These are phyloP conservation scores for Cutaneotrichosporon dermatis DNA, from an alignment of 1,284 basidiomycete species.

Conservation along the genomic window DNA sequence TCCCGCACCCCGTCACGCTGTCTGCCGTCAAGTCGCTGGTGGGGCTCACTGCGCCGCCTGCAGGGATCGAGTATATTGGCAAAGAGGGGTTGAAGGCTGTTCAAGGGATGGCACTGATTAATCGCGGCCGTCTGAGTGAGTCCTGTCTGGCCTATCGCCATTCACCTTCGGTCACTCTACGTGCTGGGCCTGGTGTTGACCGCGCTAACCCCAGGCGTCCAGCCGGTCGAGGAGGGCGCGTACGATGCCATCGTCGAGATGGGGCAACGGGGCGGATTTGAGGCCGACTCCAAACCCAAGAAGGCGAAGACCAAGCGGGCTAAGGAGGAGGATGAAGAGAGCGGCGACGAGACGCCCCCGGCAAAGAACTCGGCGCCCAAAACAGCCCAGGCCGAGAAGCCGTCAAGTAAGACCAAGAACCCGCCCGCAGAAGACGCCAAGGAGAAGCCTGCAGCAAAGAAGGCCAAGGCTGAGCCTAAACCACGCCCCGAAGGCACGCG, in stretches of 20 bases:
- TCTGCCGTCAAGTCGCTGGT: slow-evolving; percentile 67
- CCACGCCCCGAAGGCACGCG: slow-evolving; percentile 6
- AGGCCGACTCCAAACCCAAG: neutral
- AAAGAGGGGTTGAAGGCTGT: slow-evolving; percentile 56
- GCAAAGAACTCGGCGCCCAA: neutral
- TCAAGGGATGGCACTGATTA: slow-evolving; percentile 72
- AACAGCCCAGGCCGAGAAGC: neutral
- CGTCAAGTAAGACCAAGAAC: too few species aligned
- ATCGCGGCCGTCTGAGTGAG: slow-evolving; percentile 71
- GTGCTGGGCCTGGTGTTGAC: too few species aligned
- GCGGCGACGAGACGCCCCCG: neutral
- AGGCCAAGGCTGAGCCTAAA: slow-evolving; percentile 1
- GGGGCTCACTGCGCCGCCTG: slow-evolving; percentile 48
- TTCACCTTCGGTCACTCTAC: too few species aligned
- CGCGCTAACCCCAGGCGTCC: slow-evolving; percentile 47
- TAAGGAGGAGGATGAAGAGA: neutral
- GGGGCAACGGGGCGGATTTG: slow-evolving; percentile 61
- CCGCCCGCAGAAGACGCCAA: too few species aligned
- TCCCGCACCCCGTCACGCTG: slow-evolving; percentile 72
- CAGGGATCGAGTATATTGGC: slow-evolving; percentile 62
- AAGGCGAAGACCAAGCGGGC: slow-evolving; percentile 6
- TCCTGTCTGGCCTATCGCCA: too few species aligned
- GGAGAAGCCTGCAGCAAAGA: slow-evolving; percentile 1
- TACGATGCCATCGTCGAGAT: slow-evolving; percentile 65
- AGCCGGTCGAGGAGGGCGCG: slow-evolving; percentile 66